Conservation (phyloP, 257 asterid genomes). For the Solanum medicagineum region DNA sequence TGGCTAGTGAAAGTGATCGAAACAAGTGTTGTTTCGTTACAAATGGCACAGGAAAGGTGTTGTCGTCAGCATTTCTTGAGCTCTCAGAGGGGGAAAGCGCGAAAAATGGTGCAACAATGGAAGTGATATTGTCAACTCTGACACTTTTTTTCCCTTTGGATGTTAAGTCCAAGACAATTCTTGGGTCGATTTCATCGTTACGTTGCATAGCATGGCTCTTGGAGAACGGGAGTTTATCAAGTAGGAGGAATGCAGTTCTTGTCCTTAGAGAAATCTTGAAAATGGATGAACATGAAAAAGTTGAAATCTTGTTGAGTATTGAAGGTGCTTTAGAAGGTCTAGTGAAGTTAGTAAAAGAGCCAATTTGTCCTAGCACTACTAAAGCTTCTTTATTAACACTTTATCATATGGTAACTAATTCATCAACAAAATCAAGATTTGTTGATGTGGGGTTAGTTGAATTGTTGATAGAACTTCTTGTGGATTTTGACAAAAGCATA, state of each 20-base stretch:
- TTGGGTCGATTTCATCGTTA: constrained; percentile 25
- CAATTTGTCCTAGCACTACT: constrained; percentile 34
- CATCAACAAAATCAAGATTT: not conserved
- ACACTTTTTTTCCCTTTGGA: constrained; percentile 10
- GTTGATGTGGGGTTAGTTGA: constrained; percentile 23
- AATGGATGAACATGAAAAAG: not conserved
- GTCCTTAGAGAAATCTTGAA: constrained; percentile 4
- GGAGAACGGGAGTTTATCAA: constrained; percentile 17
- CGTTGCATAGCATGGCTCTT: constrained; percentile 13
- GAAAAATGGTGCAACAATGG: not conserved
- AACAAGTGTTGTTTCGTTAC: constrained; percentile 23
- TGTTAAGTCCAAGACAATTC: constrained; percentile 13
- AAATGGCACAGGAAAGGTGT: constrained; percentile 8
- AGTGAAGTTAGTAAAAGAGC: constrained; percentile 27
- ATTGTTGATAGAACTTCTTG: constrained; percentile 21
- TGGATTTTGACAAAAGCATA: constrained; percentile 31
- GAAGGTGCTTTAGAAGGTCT: constrained; percentile 27
- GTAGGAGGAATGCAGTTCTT: constrained; percentile 12
- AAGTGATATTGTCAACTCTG: constrained; percentile 24
- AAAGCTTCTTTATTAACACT: constrained; percentile 29
- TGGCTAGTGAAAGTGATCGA: constrained; percentile 30
- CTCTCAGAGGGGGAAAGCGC: constrained; percentile 5
- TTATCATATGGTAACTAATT: constrained; percentile 11
- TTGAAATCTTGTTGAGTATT: not conserved
- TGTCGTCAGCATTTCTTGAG: constrained; percentile 24